phyloP scores from a whole-genome alignment of 495 filamentous ascomycete genomes.

The Usnea hakonensis region DNA sequence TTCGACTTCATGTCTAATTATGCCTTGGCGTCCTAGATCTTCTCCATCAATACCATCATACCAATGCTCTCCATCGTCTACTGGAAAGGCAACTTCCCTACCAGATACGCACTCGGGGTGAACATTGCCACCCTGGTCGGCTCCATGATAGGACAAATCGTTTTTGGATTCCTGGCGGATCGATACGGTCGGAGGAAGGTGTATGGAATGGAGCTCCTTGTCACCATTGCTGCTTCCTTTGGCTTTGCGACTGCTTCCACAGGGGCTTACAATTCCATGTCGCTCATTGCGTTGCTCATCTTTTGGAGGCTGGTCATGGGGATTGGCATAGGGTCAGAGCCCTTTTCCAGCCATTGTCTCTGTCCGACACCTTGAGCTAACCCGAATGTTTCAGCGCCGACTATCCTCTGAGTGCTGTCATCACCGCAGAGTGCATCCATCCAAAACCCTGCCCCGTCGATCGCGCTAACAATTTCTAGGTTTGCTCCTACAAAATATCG shows the following conservation, averaged over 20 bases:
- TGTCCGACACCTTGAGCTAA: constrained; percentile 31
- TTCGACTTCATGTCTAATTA: neutral
- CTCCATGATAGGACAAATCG: constrained; percentile 50
- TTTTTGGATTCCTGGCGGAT: constrained; percentile 58
- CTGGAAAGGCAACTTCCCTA: constrained; percentile 41
- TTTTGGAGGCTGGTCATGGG: constrained; percentile 54
- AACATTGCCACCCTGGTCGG: constrained; percentile 54
- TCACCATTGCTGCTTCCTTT: constrained; percentile 49
- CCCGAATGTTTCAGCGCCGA: constrained; percentile 28
- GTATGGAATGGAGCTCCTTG: constrained; percentile 56
- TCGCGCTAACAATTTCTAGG: constrained; percentile 22
- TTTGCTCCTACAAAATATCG: constrained; percentile 53
- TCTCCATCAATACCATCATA: constrained; percentile 57
- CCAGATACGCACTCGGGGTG: constrained; percentile 40
- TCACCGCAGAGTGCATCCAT: constrained; percentile 48
- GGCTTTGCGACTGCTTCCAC: constrained; percentile 45
- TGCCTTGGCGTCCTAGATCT: constrained; percentile 33
- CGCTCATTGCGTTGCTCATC: constrained; percentile 47
- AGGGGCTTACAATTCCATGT: constrained; percentile 43
- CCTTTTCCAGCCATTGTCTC: constrained; percentile 18
- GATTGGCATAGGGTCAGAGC: constrained; percentile 37
- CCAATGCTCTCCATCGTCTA: constrained; percentile 58
- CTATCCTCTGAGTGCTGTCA: constrained; percentile 51
- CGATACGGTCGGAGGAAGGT: constrained; percentile 53
- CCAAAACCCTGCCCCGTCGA: neutral